Base-by-base conservation (phyloP, 176 grass and related monocot genomes). In the Aegilops umbellulata region DNA sequence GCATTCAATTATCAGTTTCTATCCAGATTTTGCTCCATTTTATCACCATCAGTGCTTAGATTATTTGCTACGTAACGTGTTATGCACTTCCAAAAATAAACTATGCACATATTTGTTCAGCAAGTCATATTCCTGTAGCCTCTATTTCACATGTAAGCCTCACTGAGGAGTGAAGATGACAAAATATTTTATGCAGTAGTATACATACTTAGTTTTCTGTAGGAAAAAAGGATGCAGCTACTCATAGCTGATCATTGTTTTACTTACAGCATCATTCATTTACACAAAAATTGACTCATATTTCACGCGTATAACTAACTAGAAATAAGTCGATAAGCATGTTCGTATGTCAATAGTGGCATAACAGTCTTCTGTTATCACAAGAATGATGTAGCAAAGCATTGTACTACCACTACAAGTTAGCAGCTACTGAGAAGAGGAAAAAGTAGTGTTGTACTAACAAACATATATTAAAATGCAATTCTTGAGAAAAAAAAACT, bases 21-120 rank as follows among this genome's bases (percentile, higher is more conserved):
- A 78, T 64, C 29, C 30, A 65, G 19, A 69, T 82, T 36, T 29
- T 69, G 41, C 39, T 78, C 61, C 64, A 71, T 65, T 58, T 55
- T 86, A 78, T 51, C 46, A 15, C 16, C 13, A 69, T 46, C 69
- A 76, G 60, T 30, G 76, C n/a, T 19, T 20, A 64, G n/a, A 80
- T n/a, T n/a, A 71, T 74, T 19, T 65, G 44, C 49, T 81, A 29
- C 51, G 49, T 51, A 55, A 38, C 68, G 58, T 49, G 32, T 30
- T 72, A 74, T 71, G 39, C 25, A 16, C 67, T 44, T 32, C 79
- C 41, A 68, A 79, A 44, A 10, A 29, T 26, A 74, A 71, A 71
- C 0, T 77, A 89, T 30, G 29, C 74, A 81, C 22, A 79, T 30
- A 76, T 51, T 66, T 17, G 77, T 86, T 82, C 24, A 75, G n/a